Evolutionary conservation across 495 filamentous ascomycete species (phyloP), one percentile per base, ranked within the genome.

Genomic region (Saxophila tyrrhenica): DNA sequence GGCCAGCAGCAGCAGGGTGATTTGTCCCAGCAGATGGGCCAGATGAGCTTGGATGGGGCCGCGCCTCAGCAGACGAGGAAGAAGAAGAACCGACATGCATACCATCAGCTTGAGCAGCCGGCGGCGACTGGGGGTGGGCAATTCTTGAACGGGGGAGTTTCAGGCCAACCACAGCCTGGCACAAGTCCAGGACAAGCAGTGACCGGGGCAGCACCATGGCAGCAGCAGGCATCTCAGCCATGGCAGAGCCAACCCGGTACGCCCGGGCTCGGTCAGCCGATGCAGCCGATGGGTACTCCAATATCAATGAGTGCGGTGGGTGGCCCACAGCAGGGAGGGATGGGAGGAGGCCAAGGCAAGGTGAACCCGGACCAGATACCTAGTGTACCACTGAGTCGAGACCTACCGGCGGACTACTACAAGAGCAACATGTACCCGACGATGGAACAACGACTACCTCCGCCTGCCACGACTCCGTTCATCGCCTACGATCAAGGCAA

Each of bases 401-500:
- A 97, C 67, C 62, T 76, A 1, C 78, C 85, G 2, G 82, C 89
- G 53, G 78, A 85, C 45, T 85, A 95, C 67, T 99, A 92, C 65
- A 77, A 88, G 53, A 82, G 73, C 59, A 83, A 94, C 66, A 76
- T 94, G 21, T 96, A 94, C 65, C 89, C 92, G 9, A 99, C 92
- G 10, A 91, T 96, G 71, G 89, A 95, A 67, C 83, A 84, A 25
- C 88, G 94, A 64, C 72, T 90, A 1, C 88, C 92, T 17, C 92
- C 92, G 19, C 89, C 94, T 22, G 89, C 88, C 13, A 77, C 84
- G n/a, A 78, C 91, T 24, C 87, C 94, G 0, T 97, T 92, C 61
- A 83, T 95, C 48, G 88, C 89, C 11, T 84, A 82, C 58, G 92
- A 99, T 65, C 94, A 97, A 69, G 91, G 92, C 57, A 99, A 96